phyloP scores from a whole-genome alignment of 306 rosid species.

The Medicago truncatula region DNA sequence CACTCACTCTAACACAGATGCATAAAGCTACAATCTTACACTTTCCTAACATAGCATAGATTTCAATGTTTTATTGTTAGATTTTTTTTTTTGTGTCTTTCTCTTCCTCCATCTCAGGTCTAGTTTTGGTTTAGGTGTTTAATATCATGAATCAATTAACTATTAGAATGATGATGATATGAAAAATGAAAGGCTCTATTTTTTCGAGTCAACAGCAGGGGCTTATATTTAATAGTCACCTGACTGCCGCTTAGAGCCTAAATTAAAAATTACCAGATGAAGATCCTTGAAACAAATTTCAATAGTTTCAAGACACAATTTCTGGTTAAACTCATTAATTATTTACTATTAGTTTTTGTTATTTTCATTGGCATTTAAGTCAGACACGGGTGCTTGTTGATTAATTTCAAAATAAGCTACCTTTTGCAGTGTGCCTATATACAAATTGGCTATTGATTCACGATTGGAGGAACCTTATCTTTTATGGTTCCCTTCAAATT shows the following conservation, averaged over 20 bases:
- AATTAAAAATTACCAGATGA: slow-evolving; percentile 53
- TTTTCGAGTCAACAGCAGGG: slow-evolving; percentile 77
- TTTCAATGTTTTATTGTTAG: too few relatives aligned
- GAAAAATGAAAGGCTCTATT: slow-evolving; percentile 51
- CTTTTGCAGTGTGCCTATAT: slow-evolving; percentile 73
- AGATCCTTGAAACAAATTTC: slow-evolving; percentile 66
- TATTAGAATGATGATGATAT: neutral
- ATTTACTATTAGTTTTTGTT: neutral
- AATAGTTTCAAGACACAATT: slow-evolving; percentile 64
- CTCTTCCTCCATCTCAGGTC: neutral
- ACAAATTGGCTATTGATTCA: slow-evolving; percentile 36
- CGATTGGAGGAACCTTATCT: slow-evolving; percentile 38
- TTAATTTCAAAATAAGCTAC: slow-evolving; percentile 51
- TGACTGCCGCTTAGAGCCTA: slow-evolving; percentile 92
- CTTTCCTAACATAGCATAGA: too few relatives aligned
- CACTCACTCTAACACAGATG: too few relatives aligned
- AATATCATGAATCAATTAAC: too few relatives aligned
- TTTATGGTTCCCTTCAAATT: slow-evolving; percentile 47
- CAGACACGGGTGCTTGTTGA: slow-evolving; percentile 97
- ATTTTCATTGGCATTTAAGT: slow-evolving; percentile 59
- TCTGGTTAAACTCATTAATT: slow-evolving; percentile 41
- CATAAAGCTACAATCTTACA: too few relatives aligned
- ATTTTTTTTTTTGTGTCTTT: too few relatives aligned
- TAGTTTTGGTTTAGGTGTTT: neutral
- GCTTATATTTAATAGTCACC: slow-evolving; percentile 56